These are phyloP conservation scores for Backusella psychrophila DNA, from an alignment of 192 early-diverging fungal genomes.

Conservation along the genomic window DNA sequence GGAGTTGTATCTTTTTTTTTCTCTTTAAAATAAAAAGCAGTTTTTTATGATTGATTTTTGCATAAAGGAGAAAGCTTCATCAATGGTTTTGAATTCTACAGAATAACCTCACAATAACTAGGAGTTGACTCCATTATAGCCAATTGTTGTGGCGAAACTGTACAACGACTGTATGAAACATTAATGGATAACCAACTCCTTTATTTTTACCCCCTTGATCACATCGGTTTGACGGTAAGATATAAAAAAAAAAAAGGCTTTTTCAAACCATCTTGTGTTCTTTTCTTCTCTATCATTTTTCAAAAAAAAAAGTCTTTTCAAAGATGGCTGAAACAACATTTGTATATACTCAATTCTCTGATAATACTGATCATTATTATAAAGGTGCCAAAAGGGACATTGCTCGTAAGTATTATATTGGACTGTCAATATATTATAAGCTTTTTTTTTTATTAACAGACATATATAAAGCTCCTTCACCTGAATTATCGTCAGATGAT, in stretches of 20 bases:
- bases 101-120: conserved; percentile 1
- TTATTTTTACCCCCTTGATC: neutral
- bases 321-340: neutral
- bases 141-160: neutral
- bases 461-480: neutral
- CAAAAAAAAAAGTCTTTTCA: neutral
- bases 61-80: neutral
- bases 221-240: neutral
- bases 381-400: neutral
- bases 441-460: neutral
- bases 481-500: conserved; percentile 10
- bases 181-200: neutral
- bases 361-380: neutral
- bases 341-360: neutral
- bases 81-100: conserved; percentile 3
- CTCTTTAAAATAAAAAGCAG: neutral
- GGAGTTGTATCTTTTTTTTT: neutral
- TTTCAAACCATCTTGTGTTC: neutral
- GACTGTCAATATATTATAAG: neutral
- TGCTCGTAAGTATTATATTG: neutral
- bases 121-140: neutral
- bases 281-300: neutral
- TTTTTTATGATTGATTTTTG: neutral
- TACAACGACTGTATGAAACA: neutral
- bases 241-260: neutral